Conservation (phyloP, 192 early-diverging fungal species). For the Diversispora eburnea region DNA sequence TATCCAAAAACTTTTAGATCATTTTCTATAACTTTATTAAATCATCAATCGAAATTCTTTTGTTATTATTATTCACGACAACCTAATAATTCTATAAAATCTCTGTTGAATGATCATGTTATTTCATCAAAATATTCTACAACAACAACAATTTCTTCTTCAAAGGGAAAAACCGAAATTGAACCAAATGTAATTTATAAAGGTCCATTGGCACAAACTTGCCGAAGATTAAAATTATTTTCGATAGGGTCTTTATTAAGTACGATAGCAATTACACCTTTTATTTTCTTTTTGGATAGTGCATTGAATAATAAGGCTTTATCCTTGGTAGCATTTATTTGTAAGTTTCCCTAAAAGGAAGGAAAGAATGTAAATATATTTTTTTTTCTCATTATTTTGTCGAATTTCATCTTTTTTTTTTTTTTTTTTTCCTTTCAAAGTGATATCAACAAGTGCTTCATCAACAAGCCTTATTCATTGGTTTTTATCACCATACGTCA, state of each 20-base stretch:
- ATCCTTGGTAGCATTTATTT: constrained; percentile 44
- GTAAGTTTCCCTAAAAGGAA: constrained; percentile 29
- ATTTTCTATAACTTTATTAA: no score
- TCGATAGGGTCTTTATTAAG: constrained; percentile 51
- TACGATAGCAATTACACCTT: constrained; percentile 48
- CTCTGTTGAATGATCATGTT: no score
- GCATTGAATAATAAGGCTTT: constrained; percentile 47
- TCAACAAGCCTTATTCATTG: constrained; percentile 58
- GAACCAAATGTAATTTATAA: constrained; percentile 39
- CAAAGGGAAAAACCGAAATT: not conserved
- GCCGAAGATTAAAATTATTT: constrained; percentile 53
- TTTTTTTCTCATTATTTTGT: not conserved
- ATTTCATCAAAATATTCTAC: no score
- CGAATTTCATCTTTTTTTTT: not conserved
- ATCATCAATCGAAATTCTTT: no score
- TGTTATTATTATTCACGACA: no score
- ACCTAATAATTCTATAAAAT: no score
- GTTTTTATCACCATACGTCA: constrained; percentile 56
- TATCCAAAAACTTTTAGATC: no score
- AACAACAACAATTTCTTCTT: not conserved
- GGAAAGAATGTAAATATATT: not conserved
- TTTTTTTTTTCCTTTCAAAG: constrained; percentile 12
- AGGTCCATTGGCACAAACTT: constrained; percentile 50
- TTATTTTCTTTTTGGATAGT: constrained; percentile 50
- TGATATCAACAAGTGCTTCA: constrained; percentile 50